Evolutionary conservation across 2,329 filamentous ascomycete genomes (phyloP), one percentile per base, ranked within the genome.

Genomic region (Fusarium haematococcum): DNA sequence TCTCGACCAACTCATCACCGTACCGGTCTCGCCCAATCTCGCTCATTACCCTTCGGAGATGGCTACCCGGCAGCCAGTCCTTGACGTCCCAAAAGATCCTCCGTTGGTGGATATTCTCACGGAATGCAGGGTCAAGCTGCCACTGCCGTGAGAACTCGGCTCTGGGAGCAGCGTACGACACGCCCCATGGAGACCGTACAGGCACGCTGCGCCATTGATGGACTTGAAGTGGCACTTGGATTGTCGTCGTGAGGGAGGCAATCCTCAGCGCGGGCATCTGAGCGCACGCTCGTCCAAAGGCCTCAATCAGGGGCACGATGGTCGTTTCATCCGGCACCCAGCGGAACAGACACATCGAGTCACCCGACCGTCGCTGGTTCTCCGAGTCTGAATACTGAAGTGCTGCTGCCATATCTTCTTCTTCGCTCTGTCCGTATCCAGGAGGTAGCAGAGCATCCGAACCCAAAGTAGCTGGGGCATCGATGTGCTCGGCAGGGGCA

Each of bases 21-120:
- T 73, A 45, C 10, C 73, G 37, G 27, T 65, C 67, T 56, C 64
- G 64, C 16, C 71, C 71, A 27, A 74, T 70, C 3, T 43, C 52
- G 14, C 69, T 45, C 43, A 73, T 30, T 8, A 64, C 30, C 13
- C 48, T 67, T 25, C 59, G 61, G 9, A 72, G 69, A 30, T 56
- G 50, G 20, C 41, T 37, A 11, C 30, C 61, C 14, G 71, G 71
- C 6, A 50, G 59, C 69, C 71, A 74, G 13, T 73, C 71, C 25
- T 74, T 70, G 16, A 70, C 67, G 11, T 68, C 69, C 71, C 69
- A 74, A 20, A 74, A 56, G 43, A 74, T 45, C 37, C 71, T 67
- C 39, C 69, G 63, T 62, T 68, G 63, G 18, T 68, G 50, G 5
- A 45, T 18, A 45, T 73, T 68, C 25, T 68, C 69, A 25, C 64